Evolutionary conservation across 371 early-diverging fungal genomes (phyloP), one percentile per base, ranked within the genome.

Genomic region (Dinochytrium kinnereticum): DNA sequence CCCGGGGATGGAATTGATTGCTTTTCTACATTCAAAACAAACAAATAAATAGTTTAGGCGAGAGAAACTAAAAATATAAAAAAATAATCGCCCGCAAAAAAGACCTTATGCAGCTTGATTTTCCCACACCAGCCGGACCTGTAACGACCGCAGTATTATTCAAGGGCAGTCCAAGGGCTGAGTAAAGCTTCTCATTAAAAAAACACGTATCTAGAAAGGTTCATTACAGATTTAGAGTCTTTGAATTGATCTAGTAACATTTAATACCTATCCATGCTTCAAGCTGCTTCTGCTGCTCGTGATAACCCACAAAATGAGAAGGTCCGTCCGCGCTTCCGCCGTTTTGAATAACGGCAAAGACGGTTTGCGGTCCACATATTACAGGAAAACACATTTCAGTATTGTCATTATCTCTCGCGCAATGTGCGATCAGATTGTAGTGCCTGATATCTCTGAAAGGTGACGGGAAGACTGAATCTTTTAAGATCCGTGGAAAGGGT

Each of bases 51-150:
- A n/a, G n/a, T n/a, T n/a, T n/a, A n/a, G n/a, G n/a, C n/a, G n/a
- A n/a, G n/a, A n/a, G n/a, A n/a, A n/a, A n/a, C n/a, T n/a, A 19
- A 19, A 44, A 44, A 44, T 7, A 44, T 13, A 13, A 57, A 78
- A 30, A 51, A 21, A 44, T 31, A 36, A 24, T 21, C 21, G 33
- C 15, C 21, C 15, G 24, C 17, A 31, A 28, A 19, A 33, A 51
- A 3, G 0, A 76, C 81, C 68, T 36, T 24, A 80, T 74, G 21
- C 76, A 33, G 39, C 1, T 13, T 24, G 78, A 73, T 50, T 81
- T 81, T 19, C 81, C 81, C 5, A 72, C 72, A 0, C 81, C 81
- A 10, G 68, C 0, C 0, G 78, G 73, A 1, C 81, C 78, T 39
- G 69, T 24, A 17, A 81, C 26, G 2, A 77, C 26, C 2, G 73